These are phyloP conservation scores for Saccharomycopsis fibuligera DNA, from an alignment of 805 yeast genomes.

Conservation along the genomic window DNA sequence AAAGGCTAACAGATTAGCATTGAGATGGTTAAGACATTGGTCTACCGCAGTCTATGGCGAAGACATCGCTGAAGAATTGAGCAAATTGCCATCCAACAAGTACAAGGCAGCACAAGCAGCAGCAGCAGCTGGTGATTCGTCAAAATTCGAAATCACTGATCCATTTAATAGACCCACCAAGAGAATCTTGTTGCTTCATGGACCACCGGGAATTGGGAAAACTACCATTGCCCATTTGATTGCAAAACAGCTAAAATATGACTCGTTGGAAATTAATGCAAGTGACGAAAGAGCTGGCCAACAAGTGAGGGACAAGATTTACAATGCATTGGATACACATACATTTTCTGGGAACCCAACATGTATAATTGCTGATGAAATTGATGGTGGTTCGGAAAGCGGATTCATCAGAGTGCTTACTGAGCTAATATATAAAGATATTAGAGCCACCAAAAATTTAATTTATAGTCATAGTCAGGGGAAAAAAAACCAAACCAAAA, in stretches of 20 bases:
- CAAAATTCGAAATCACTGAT: no score
- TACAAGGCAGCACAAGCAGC: conserved; percentile 13
- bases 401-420: conserved; percentile 52
- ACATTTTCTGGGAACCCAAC: conserved; percentile 69
- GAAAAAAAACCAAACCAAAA: conserved; percentile 24
- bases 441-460: conserved; percentile 38
- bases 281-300: conserved; percentile 65
- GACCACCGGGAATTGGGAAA: conserved; percentile 93
- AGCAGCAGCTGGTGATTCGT: conserved; percentile 2
- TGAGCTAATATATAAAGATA: conserved; percentile 58
- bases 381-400: conserved; percentile 71
- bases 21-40: conserved; percentile 68
- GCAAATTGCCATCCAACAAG: not conserved
- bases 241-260: conserved; percentile 76
- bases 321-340: conserved; percentile 58
- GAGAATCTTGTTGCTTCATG: conserved; percentile 70
- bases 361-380: conserved; percentile 81
- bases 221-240: conserved; percentile 83
- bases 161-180: conserved; percentile 52
- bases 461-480: conserved; percentile 22
- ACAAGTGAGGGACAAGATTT: conserved; percentile 47
- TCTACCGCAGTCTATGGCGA: conserved; percentile 49
- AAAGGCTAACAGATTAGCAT: conserved; percentile 47
- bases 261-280: conserved; percentile 80
- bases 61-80: conserved; percentile 28